Percentiles rank a stretch among this genome's conserved stretches.
Conservation (phyloP, 139 green algal species). For the Eudorina sp. region DNA sequence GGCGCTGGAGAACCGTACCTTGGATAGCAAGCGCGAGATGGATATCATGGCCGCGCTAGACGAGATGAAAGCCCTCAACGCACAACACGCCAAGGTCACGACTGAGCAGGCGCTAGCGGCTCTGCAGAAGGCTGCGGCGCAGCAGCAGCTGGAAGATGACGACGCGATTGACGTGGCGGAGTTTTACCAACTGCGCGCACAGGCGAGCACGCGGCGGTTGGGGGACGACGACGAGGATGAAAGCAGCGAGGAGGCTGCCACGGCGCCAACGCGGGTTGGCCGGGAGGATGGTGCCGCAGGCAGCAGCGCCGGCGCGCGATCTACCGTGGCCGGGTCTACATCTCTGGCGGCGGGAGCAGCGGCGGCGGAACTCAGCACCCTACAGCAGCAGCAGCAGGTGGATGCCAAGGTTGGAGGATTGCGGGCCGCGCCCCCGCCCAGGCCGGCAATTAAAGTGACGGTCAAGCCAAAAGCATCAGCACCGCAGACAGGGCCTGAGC, state of each 20-base stretch:
- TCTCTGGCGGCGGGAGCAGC: background rate
- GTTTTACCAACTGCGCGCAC: slow-evolving; percentile 76
- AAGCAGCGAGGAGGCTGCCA: background rate
- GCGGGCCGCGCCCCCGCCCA: background rate
- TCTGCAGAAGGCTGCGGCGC: slow-evolving; percentile 65
- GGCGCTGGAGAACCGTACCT: slow-evolving; percentile 94
- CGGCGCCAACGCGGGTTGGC: background rate
- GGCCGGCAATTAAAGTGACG: slow-evolving; percentile 48
- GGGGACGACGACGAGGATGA: slow-evolving; percentile 44
- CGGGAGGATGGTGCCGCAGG: background rate
- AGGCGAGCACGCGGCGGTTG: background rate
- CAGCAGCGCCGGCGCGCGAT: background rate
- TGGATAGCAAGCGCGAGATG: slow-evolving; percentile 96
- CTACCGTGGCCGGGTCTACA: background rate
- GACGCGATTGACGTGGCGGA: slow-evolving; percentile 76
- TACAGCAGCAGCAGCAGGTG: slow-evolving; percentile 32
- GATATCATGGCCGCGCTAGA: slow-evolving; percentile 96
- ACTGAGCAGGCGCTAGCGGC: slow-evolving; percentile 76
- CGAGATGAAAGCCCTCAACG: slow-evolving; percentile 90
- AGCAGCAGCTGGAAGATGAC: slow-evolving; percentile 69
- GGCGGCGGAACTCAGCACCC: slow-evolving; percentile 24
- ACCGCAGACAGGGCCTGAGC: background rate
- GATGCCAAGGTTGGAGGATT: background rate
- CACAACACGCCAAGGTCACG: slow-evolving; percentile 64
- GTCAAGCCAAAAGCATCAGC: slow-evolving; percentile 46